Percentiles rank a stretch among this genome's conserved stretches.
These are phyloP conservation scores for Zostera marina DNA, from an alignment of 116 monocot genomes.

Conservation along the genomic window DNA sequence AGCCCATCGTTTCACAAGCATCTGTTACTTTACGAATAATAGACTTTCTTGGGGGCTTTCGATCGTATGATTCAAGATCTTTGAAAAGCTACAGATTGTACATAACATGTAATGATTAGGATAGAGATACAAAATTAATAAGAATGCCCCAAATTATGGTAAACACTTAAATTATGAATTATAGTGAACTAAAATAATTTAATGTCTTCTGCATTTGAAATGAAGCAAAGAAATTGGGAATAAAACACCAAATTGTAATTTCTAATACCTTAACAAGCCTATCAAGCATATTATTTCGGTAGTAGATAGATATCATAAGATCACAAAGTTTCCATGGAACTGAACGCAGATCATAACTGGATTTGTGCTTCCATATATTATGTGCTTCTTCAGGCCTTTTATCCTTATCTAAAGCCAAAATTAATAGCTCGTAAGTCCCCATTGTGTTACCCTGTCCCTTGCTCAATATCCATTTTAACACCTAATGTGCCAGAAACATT, in stretches of 20 bases:
- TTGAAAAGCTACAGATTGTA: slow-evolving; percentile 51
- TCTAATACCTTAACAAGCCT: slow-evolving; percentile 64
- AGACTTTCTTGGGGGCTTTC: slow-evolving; percentile 59
- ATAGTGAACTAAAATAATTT: background rate
- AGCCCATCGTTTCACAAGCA: slow-evolving; percentile 72
- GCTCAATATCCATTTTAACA: slow-evolving; percentile 95
- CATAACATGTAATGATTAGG: background rate
- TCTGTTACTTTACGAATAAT: slow-evolving; percentile 79
- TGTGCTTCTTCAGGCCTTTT: slow-evolving; percentile 93
- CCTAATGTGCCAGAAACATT: slow-evolving; percentile 19
- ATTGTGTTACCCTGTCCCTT: slow-evolving; percentile 92
- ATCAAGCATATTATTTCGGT: slow-evolving; percentile 88
- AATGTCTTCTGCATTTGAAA: background rate
- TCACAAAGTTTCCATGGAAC: slow-evolving; percentile 88
- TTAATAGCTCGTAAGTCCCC: slow-evolving; percentile 85
- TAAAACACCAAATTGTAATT: background rate
- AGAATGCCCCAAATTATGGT: background rate
- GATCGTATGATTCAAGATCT: slow-evolving; percentile 56
- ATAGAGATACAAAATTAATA: background rate
- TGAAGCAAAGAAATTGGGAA: background rate
- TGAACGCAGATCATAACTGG: slow-evolving; percentile 65
- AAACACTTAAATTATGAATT: background rate
- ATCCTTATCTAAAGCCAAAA: slow-evolving; percentile 85
- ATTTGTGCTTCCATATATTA: slow-evolving; percentile 64
- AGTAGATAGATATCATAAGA: slow-evolving; percentile 92